Evolutionary conservation across 2,329 filamentous ascomycete genomes (phyloP).

Genomic region (Fusarium nelsonii): DNA sequence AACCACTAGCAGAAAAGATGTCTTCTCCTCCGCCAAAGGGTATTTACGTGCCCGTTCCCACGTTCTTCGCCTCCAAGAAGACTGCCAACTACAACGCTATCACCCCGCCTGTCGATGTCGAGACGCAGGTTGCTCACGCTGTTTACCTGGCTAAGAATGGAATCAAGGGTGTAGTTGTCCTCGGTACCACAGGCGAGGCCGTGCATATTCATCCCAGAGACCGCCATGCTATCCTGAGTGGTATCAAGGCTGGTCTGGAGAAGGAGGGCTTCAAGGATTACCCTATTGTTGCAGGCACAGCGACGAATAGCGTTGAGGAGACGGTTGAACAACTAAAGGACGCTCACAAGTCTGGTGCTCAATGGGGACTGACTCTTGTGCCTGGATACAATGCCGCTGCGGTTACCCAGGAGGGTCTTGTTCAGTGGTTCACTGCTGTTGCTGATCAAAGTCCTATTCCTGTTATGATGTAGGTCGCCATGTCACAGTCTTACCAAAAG

Average conservation of each 20-base stretch:
- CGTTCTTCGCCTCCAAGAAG: conserved; percentile 67
- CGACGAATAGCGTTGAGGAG: conserved; percentile 72
- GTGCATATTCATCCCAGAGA: conserved; percentile 72
- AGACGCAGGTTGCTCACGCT: conserved; percentile 68
- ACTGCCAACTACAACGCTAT: conserved; percentile 58
- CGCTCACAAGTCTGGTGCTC: conserved; percentile 67
- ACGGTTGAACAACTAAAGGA: conserved; percentile 68
- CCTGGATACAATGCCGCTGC: conserved; percentile 71
- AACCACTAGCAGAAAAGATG: conserved; percentile 32
- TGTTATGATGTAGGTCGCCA: conserved; percentile 65
- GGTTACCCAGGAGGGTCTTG: conserved; percentile 66
- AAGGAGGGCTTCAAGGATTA: conserved; percentile 68
- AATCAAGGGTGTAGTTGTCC: conserved; percentile 70
- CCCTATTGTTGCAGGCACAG: conserved; percentile 71
- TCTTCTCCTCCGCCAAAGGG: conserved; percentile 61
- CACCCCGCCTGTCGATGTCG: conserved; percentile 67
- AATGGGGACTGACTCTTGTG: conserved; percentile 70
- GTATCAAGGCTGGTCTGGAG: conserved; percentile 67
- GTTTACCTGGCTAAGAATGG: conserved; percentile 71
- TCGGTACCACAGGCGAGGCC: conserved; percentile 74
- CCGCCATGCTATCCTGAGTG: conserved; percentile 65
- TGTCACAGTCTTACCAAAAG: neutral
- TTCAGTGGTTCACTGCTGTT: conserved; percentile 69
- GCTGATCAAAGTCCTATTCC: conserved; percentile 69
- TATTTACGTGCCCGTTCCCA: conserved; percentile 72